Evolutionary conservation across 192 early-diverging fungal species (phyloP).

Genomic region (Entophlyctis luteolus): DNA sequence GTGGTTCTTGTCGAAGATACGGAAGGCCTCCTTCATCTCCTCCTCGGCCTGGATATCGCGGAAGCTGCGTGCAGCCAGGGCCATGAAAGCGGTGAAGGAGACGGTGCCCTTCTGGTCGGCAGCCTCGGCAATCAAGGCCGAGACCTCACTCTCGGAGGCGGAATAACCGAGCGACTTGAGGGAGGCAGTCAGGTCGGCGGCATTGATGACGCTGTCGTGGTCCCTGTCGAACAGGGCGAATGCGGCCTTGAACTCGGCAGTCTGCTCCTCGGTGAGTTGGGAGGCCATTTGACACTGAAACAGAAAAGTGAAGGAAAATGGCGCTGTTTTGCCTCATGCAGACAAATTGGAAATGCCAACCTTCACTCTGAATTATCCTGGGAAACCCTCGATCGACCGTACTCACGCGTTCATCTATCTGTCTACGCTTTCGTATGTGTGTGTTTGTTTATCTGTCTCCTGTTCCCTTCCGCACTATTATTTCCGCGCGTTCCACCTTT

Average conservation of each 20-base stretch:
- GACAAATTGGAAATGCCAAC: too few species aligned
- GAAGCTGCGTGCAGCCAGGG: slow-evolving; percentile 80
- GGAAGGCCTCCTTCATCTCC: slow-evolving; percentile 93
- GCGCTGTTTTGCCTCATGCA: too few species aligned
- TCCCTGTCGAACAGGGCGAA: slow-evolving; percentile 43
- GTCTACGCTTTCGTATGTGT: too few species aligned
- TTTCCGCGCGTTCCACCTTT: too few species aligned
- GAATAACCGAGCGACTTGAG: slow-evolving; percentile 63
- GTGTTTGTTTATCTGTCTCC: too few species aligned
- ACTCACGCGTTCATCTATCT: too few species aligned
- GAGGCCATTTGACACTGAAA: too few species aligned
- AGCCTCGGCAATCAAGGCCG: slow-evolving; percentile 91
- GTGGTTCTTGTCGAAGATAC: slow-evolving; percentile 91
- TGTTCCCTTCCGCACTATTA: too few species aligned
- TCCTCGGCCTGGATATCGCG: slow-evolving; percentile 76
- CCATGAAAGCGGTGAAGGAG: slow-evolving; percentile 88
- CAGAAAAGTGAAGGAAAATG: too few species aligned
- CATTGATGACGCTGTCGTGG: slow-evolving; percentile 79
- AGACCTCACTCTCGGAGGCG: slow-evolving; percentile 82
- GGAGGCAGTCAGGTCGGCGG: slow-evolving; percentile 26
- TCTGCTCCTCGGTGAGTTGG: slow-evolving; percentile 4
- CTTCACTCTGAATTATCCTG: too few species aligned
- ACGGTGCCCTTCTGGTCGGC: slow-evolving; percentile 90
- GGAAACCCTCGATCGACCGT: too few species aligned
- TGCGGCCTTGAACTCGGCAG: slow-evolving; percentile 2